Percentiles rank a stretch among this genome's conserved stretches.
Evolutionary conservation across 257 asterid genomes (phyloP).

Genomic region (Solanum dulcamara): DNA sequence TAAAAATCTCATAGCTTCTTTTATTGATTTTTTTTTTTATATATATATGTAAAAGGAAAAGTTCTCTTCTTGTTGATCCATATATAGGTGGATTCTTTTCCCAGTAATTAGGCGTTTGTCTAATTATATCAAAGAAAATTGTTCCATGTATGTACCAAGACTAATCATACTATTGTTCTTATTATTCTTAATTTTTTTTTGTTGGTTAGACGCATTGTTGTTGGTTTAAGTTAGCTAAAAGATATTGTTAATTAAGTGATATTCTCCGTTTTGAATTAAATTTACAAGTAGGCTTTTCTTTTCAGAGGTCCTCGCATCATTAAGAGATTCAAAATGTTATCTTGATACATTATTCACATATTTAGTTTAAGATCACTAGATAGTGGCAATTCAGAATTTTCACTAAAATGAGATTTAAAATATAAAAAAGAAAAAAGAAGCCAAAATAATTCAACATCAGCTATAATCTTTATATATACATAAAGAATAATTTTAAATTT

Average conservation of each 20-base stretch:
- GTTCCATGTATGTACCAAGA: not conserved
- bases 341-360: not conserved
- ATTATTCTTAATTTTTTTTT: not conserved
- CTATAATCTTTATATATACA: too few relatives aligned
- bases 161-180: not conserved
- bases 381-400: too few relatives aligned
- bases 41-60: not conserved
- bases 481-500: too few relatives aligned
- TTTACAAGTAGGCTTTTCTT: not conserved
- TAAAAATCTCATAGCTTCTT: not conserved
- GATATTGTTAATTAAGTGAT: not conserved
- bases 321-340: not conserved
- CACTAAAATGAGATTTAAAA: too few relatives aligned
- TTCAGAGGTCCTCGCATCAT: not conserved
- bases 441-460: too few relatives aligned
- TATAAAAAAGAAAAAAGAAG: too few relatives aligned
- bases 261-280: not conserved
- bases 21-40: not conserved
- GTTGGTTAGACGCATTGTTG: too few relatives aligned
- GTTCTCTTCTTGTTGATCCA: not conserved
- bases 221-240: not conserved
- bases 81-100: not conserved
- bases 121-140: not conserved
- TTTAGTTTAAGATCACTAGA: not conserved
- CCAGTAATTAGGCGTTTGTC: not conserved